phyloP scores from a whole-genome alignment of 306 rosid species.

The Castanopsis chinensis region DNA sequence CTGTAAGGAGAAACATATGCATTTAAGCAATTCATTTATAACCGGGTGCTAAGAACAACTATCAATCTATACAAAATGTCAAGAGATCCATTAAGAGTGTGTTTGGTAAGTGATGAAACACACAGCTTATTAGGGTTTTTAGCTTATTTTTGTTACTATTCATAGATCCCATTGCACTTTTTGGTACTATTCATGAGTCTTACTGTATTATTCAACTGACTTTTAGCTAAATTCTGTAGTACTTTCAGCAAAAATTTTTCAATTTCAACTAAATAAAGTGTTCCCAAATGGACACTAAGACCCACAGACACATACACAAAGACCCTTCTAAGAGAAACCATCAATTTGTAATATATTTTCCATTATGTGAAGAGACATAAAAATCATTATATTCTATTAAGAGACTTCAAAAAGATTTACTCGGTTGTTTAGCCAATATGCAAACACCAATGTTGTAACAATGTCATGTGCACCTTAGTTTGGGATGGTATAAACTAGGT shows the following conservation, averaged over 20 bases:
- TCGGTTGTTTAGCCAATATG: background rate
- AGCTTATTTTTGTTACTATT: too few species aligned
- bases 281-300: too few species aligned
- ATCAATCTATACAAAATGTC: background rate
- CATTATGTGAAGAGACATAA: background rate
- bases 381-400: background rate
- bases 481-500: background rate
- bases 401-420: background rate
- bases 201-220: too few species aligned
- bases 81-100: background rate
- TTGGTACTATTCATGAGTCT: too few species aligned
- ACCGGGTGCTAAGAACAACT: background rate
- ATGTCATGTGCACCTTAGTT: background rate
- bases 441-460: background rate
- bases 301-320: background rate
- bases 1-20: slow-evolving; percentile 42
- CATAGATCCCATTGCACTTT: too few species aligned
- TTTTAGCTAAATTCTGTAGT: too few species aligned
- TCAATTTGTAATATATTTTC: background rate
- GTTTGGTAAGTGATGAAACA: too few species aligned
- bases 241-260: too few species aligned
- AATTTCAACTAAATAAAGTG: too few species aligned
- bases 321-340: background rate
- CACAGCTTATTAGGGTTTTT: too few species aligned
- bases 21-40: background rate